Evolutionary conservation across 306 rosid genomes (phyloP).

Genomic region (Dryas alaskensis): DNA sequence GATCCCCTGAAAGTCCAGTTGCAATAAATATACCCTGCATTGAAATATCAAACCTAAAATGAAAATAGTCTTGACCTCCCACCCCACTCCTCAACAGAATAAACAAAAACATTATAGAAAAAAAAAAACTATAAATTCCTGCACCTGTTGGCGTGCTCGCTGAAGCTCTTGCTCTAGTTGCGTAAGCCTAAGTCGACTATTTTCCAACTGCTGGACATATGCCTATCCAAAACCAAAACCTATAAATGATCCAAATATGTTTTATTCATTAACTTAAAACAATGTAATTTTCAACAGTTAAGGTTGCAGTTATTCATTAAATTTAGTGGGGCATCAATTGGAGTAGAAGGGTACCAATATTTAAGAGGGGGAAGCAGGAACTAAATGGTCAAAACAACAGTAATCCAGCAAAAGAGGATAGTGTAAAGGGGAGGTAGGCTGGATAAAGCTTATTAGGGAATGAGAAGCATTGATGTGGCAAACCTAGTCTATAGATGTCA

Average conservation of each 20-base stretch:
- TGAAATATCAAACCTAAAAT: slow-evolving; percentile 10
- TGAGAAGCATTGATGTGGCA: slow-evolving; percentile 5
- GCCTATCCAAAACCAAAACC: slow-evolving; percentile 72
- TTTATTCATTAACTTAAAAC: slow-evolving; percentile 29
- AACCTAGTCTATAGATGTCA: neutral
- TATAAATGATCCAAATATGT: slow-evolving; percentile 40
- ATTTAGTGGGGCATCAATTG: neutral
- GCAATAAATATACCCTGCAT: slow-evolving; percentile 46
- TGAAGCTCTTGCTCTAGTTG: slow-evolving; percentile 82
- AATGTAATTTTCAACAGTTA: neutral
- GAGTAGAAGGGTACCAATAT: neutral
- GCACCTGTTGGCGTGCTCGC: slow-evolving; percentile 70
- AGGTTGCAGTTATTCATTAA: neutral
- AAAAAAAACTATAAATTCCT: neutral
- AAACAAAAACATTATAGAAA: neutral
- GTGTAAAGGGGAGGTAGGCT: neutral
- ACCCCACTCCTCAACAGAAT: too few species aligned
- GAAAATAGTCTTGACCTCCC: neutral
- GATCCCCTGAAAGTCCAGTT: slow-evolving; percentile 43
- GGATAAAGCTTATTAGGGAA: neutral
- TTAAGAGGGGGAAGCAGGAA: neutral
- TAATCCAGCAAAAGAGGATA: neutral
- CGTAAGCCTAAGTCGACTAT: slow-evolving; percentile 55
- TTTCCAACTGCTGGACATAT: slow-evolving; percentile 82
- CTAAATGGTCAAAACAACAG: neutral